phyloP scores from a whole-genome alignment of 768 basidiomycete species.

The Guyanaporus albipodus region DNA sequence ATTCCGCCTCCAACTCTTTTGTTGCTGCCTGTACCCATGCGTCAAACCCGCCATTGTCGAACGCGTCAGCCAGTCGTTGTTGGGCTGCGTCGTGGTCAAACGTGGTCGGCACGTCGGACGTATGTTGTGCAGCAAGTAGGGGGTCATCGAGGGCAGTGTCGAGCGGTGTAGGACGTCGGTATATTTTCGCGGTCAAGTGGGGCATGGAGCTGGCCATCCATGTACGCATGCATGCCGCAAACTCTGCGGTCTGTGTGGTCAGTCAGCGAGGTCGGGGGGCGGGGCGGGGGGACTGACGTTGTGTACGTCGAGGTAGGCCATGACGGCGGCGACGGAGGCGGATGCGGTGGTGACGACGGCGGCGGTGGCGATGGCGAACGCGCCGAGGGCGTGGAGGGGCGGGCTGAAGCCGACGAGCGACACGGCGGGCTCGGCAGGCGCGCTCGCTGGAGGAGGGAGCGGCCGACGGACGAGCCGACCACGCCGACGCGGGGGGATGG shows the following conservation, averaged over 20 bases:
- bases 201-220: conserved; percentile 47
- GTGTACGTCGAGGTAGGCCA: conserved; percentile 49
- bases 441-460: too few species aligned
- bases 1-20: conserved; percentile 58
- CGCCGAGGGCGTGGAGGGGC: conserved; percentile 54
- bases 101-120: not conserved
- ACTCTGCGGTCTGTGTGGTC: conserved; percentile 48
- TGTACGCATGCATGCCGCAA: conserved; percentile 53
- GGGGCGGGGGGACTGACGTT: conserved; percentile 37
- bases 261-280: not conserved
- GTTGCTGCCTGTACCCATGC: conserved; percentile 52
- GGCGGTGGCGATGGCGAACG: conserved; percentile 61
- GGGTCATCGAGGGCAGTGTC: not conserved
- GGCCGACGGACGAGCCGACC: too few species aligned
- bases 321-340: conserved; percentile 45
- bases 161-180: conserved; percentile 37
- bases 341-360: conserved; percentile 49
- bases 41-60: conserved; percentile 53
- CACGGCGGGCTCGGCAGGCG: too few species aligned
- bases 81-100: conserved; percentile 42
- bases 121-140: not conserved
- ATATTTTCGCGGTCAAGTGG: conserved; percentile 47
- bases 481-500: too few species aligned
- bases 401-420: conserved; percentile 37
- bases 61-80: conserved; percentile 50